Evolutionary conservation across 768 basidiomycete species (phyloP), one percentile per base, ranked within the genome.

Genomic region (Stropharia rugosoannulata): DNA sequence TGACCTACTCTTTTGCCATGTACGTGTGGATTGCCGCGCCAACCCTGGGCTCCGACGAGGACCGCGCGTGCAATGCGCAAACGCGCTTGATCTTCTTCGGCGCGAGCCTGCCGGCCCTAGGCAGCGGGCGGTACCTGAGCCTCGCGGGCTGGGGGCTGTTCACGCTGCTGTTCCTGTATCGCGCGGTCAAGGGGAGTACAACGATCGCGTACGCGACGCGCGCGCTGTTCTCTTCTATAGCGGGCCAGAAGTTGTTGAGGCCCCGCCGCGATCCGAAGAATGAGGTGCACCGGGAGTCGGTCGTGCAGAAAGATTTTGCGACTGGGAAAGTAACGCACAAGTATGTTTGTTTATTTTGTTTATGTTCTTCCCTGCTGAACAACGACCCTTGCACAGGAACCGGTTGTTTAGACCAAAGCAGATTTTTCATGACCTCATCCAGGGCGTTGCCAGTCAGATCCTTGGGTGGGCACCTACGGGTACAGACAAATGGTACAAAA

Each of bases 21-120:
- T 67, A 65, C 57, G 66, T 67, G 7, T 67, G 66, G 66, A 62
- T 60, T 13, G 45, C 62, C 22, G 64, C 66, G 2, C 64, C 66
- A 4, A 62, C 57, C 15, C 60, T 67, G 35, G 66, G 66, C 19
- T 56, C 55, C 29, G 29, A 32, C 8, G 57, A 56, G 6, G 32
- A 59, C 16, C 55, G 56, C 8, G 64, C 51, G 50, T 67, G 66
- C 58, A 65, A 67, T 42, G 58, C 55, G 44, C 54, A 58, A 8
- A 67, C 66, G 5, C 45, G 52, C 16, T 47, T 67, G 5, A 67
- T 66, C n/a, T 66, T 67, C 51, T 67, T 65, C 38, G 64, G 66
- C 10, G 64, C 61, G 5, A 63, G 60, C n/a, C 63, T 67, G 9
- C 64, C 66, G 9, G 64, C 66, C 0, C 51, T 65, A 37, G 59